Base-by-base conservation (phyloP, 164 flowering plant genomes). In the Nymphaea thermarum region DNA sequence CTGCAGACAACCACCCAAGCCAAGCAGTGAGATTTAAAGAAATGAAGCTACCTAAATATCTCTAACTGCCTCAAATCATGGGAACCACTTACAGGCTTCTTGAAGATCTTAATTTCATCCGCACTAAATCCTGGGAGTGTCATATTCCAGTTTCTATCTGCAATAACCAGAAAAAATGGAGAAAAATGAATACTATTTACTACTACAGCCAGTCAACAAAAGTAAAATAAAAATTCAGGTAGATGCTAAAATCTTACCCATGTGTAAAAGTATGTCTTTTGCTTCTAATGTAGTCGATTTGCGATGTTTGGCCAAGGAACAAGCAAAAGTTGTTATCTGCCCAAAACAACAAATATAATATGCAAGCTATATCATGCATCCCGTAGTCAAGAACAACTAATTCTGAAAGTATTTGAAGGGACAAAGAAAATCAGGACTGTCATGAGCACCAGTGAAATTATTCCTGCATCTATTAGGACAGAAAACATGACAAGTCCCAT, bases 301-400 rank as follows among this genome's bases (percentile, higher is more conserved):
- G 3, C 98, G 87, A 79, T 95, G 98, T 82, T 92, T 95, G 69
- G 99, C 98, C 72, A 92, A 72, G n/a, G 89, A 90, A 75, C 99
- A 95, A 63, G 90, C 96, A 80, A 84, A 83, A 44, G 93, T 83
- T 18, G 97, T 87, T 64, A 89, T 85, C 99, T 95, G 81, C 65
- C 12, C 55, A 47, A 12, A 47, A 11, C 12, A 18, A 43, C 43
- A 4, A 55, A 12, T 12, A 25, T 36, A 41, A 47, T 25, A 25
- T 25, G 36, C 36, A 25, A 25, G 36, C 36, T 25, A 25, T 25
- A 25, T 25, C 36, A 25, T 25, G 36, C 36, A 25, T 25, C 1
- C 36, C 36, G 1, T 25, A 25, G 36, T 25, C 36, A 25, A 25
- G 36, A 25, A 25, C 36, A 25, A 25, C 36, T 25, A 1, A 25